phyloP scores from a whole-genome alignment of 1,284 basidiomycete genomes.

The Fistulinella staudtii region DNA sequence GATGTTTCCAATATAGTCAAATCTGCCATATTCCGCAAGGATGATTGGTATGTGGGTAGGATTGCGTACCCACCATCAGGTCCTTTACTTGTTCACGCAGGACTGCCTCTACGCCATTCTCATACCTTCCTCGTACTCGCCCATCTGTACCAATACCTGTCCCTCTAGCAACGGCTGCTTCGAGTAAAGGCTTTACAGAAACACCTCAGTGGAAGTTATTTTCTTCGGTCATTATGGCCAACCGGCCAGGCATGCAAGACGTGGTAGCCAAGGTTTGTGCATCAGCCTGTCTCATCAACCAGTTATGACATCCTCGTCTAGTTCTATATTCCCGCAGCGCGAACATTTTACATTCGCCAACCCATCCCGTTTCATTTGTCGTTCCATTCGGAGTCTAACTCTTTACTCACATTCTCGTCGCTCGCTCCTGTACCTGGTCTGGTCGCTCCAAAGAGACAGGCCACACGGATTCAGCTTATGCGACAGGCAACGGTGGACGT shows the following conservation, averaged over 20 bases:
- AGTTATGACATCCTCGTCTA: constrained; percentile 16
- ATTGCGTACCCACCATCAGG: constrained; percentile 4
- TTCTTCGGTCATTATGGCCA: constrained; percentile 41
- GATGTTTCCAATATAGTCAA: constrained; percentile 39
- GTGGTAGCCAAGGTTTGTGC: constrained; percentile 41
- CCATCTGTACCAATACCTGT: constrained; percentile 53
- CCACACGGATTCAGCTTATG: constrained; percentile 57
- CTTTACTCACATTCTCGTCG: constrained; percentile 59
- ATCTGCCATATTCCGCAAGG: constrained; percentile 44
- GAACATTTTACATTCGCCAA: constrained; percentile 53
- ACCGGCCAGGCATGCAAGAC: constrained; percentile 36
- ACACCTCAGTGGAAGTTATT: constrained; percentile 51
- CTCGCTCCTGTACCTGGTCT: constrained; percentile 45
- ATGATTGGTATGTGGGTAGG: constrained; percentile 39
- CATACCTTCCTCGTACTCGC: constrained; percentile 63
- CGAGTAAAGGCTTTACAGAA: constrained; percentile 37
- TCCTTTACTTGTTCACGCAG: constrained; percentile 31
- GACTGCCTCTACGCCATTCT: constrained; percentile 54
- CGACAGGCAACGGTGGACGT: constrained; percentile 66
- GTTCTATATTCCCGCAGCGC: constrained; percentile 53
- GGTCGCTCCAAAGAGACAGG: constrained; percentile 37
- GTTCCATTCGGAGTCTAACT: constrained; percentile 49
- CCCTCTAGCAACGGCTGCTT: constrained; percentile 34
- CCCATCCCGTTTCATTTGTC: constrained; percentile 64
- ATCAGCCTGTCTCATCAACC: not conserved